Evolutionary conservation across 2,329 filamentous ascomycete genomes (phyloP), one percentile per base, ranked within the genome.

Genomic region (Plectosphaerella cucumerina): DNA sequence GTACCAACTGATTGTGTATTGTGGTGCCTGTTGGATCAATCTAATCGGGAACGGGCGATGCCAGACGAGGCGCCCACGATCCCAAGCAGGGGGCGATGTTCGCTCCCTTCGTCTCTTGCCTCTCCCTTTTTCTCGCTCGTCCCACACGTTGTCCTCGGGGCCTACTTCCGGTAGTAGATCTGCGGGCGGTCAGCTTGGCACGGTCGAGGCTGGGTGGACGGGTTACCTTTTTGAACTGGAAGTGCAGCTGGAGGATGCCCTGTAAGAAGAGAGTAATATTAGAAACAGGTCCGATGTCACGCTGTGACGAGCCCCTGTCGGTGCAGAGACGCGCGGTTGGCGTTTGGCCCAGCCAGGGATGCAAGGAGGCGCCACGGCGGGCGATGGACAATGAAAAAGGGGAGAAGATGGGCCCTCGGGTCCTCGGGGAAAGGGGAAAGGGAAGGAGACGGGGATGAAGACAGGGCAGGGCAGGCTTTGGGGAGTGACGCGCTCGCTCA

Each of bases 201-300:
- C 18, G 23, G 23, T 23, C 48, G 23, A 39, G 35, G 33, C 37
- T 17, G 39, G 35, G 50, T 47, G 41, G 41, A 48, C 50, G 50
- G 34, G 21, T 64, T 70, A 95, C 91, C 84, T 96, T 96, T 71
- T 97, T 99, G 78, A 97, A 97, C 69, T 97, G 92, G 68, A 99
- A 99, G 68, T 97, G 93, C 52, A 99, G 81, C 72, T 97, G 92
- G 52, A 99, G 75, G 61, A 97, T 96, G 49, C 93, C 93, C 89
- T 95, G 65, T 58, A 6, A n/a, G 15, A 8, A 15, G 35, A 37
- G 39, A 31, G 26, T 31, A 31, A 31, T 31, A 31, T 31, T 31
- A 31, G 26, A 31, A 31, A 31, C 26, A 31, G 26, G 26, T 31
- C 26, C 26, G 26, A 42, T 42, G n/a, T 42, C 39, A 42, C 26